Evolutionary conservation across 495 filamentous ascomycete species (phyloP), one percentile per base, ranked within the genome.

Genomic region (Trichoderma parareesei): DNA sequence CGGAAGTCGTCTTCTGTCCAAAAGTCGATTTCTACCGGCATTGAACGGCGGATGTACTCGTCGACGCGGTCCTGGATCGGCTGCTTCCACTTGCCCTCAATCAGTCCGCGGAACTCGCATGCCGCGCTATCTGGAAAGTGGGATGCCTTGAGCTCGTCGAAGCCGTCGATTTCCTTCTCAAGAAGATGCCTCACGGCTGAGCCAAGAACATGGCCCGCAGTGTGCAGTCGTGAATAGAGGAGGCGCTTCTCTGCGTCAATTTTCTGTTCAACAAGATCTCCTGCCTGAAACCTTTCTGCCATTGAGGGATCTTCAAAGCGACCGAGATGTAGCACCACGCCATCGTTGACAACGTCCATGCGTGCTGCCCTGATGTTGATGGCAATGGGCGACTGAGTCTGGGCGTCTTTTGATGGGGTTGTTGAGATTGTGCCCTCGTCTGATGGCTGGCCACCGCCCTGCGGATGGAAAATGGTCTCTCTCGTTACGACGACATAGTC

Each of bases 371-470:
- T 73, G 38, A 87, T 84, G 16, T 73, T 66, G 69, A 85, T 86
- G 46, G 60, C 71, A 5, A 67, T 42, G 1, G 70, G 67, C 46
- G 70, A 65, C 20, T 61, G 9, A 41, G 66, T 13, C 20, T 61
- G 9, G 42, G 66, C 11, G 18, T 38, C 60, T 9, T 5, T 37
- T 3, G 38, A 62, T 1, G 42, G 13, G 13, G 4, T 2, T 8
- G 42, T 64, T 55, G 65, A 76, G 64, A 88, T 85, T n/a, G 64
- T 65, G 43, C 86, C 86, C 42, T 74, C 76, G 63, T 89, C 86
- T 8, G 79, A 82, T 38, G 86, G 86, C 68, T 89, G 86, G 42
- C 86, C 86, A 48, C 86, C 86, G 5, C 86, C 86, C 72, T 89
- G 85, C 3, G 84, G 79, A 61, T 88, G 82, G 72, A 89, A 89